Percentiles rank a stretch among this genome's conserved stretches.
phyloP scores from a whole-genome alignment of 2,329 filamentous ascomycete species.

The Aspergillus niger region DNA sequence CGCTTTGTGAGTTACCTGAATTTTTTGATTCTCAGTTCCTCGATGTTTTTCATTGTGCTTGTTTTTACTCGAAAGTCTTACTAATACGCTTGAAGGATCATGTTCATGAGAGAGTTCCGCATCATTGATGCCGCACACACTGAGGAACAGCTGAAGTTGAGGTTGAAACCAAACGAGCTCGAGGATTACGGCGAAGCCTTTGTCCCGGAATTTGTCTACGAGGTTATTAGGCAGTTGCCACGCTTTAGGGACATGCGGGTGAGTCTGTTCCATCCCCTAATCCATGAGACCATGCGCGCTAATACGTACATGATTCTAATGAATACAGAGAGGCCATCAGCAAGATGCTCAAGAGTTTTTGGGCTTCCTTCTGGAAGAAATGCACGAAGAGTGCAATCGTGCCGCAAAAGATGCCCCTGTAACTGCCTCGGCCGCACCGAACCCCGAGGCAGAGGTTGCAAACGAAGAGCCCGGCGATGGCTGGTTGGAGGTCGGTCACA shows the following conservation, averaged over 20 bases:
- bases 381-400: slow-evolving; percentile 87
- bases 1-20: slow-evolving; percentile 69
- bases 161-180: slow-evolving; percentile 78
- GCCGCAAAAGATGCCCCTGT: slow-evolving; percentile 63
- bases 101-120: slow-evolving; percentile 92
- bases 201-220: slow-evolving; percentile 91
- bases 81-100: slow-evolving; percentile 63
- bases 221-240: slow-evolving; percentile 81
- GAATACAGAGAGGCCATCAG: slow-evolving; percentile 77
- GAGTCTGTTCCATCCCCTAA: slow-evolving; percentile 38
- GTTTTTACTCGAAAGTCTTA: background rate
- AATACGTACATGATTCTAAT: slow-evolving; percentile 2
- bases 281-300: background rate
- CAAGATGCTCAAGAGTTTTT: slow-evolving; percentile 98
- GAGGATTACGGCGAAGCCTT: slow-evolving; percentile 91
- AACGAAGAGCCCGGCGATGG: slow-evolving; percentile 57
- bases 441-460: slow-evolving; percentile 47
- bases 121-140: slow-evolving; percentile 77
- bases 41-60: background rate
- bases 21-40: background rate
- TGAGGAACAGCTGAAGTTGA: slow-evolving; percentile 70
- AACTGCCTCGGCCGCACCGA: slow-evolving; percentile 21
- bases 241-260: slow-evolving; percentile 92
- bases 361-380: slow-evolving; percentile 84
- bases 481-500: slow-evolving; percentile 95